A percentile compares a stretch with the other conserved stretches of the same genome.
Conservation (phyloP, 2,329 filamentous ascomycete species). For the Claviceps quebecensis region DNA sequence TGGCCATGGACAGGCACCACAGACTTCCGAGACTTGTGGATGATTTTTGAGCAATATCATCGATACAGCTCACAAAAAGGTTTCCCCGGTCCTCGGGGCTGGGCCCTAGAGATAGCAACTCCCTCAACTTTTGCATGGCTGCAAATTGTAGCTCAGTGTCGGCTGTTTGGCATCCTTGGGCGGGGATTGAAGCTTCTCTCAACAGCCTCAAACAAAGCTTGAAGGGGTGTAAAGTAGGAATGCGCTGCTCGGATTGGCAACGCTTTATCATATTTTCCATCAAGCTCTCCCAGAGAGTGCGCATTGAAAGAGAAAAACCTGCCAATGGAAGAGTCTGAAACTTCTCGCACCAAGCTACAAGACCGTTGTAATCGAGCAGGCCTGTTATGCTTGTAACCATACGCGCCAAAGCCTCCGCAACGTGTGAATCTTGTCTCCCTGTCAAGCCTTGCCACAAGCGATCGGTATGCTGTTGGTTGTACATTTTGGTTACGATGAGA, state of each 20-base stretch:
- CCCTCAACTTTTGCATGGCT: conserved; percentile 45
- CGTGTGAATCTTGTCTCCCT: conserved; percentile 67
- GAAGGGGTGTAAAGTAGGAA: conserved; percentile 29
- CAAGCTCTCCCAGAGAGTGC: conserved; percentile 45
- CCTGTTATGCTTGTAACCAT: conserved; percentile 41
- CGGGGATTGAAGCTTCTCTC: conserved; percentile 51
- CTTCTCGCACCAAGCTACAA: conserved; percentile 59
- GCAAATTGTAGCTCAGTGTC: conserved; percentile 50
- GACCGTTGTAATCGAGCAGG: conserved; percentile 31
- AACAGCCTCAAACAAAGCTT: conserved; percentile 51
- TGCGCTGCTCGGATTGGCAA: conserved; percentile 20
- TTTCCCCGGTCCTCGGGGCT: conserved; percentile 39
- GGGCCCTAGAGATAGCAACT: conserved; percentile 44
- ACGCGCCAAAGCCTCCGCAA: conserved; percentile 64
- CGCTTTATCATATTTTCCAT: conserved; percentile 35
- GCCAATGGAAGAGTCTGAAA: conserved; percentile 49
- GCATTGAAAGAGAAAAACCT: conserved; percentile 46
- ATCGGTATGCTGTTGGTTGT: conserved; percentile 58
- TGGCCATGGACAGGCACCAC: conserved; percentile 42
- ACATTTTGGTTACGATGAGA: conserved; percentile 63
- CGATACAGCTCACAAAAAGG: conserved; percentile 53
- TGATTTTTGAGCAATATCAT: conserved; percentile 51
- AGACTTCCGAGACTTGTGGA: conserved; percentile 58
- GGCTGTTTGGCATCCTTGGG: conserved; percentile 38
- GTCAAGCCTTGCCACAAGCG: conserved; percentile 73